Base-by-base conservation (phyloP, 371 early-diverging fungal species). In the Capillidium rhysosporum region DNA sequence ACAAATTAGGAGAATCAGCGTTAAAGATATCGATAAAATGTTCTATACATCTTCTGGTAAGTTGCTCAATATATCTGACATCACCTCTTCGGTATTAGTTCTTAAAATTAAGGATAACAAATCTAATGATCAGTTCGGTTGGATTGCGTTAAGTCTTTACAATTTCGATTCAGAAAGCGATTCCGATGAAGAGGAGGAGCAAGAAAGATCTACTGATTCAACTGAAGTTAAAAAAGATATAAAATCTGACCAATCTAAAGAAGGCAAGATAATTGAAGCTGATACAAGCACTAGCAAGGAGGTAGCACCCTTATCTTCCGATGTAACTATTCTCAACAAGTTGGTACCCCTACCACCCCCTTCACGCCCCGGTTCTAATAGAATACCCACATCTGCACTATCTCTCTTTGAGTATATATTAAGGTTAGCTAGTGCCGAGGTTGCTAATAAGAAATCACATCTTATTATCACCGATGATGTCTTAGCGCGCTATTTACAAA, bases 21-120 rank as follows among this genome's bases (percentile, higher is more conserved):
- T 78, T 3, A 52, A 56, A 5, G 52, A 64, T 8, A 61, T 82
- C 1, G 58, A 65, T 16, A 66, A 74, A 38, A 60, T 85, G 69
- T 80, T 75, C 57, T 82, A 83, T 59, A 79, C 78, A 24, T 74
- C 73, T 16, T 72, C 79, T 18, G 84, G 84, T 7, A 61, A 71
- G 18, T 58, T 85, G 25, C 65, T 85, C 1, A 77, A 81, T 52
- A 79, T 84, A 40, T 82, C 80, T 49, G 83, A 82, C 43, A 64
- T 79, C 0, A 75, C 61, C 28, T 56, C 70, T 0, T 76, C 84
- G 0, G 86, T 82, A 16, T 63, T 85, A 16, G 86, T 85, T 1
- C 34, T 85, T 34, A 79, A 82, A 59, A 65, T 73, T 20, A 31
- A 56, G 7, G 69, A 68, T 29, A 46, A 47, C 8, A 24, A 30